These are phyloP conservation scores for Leccinellum luteum DNA, from an alignment of 768 basidiomycete genomes.

Conservation along the genomic window DNA sequence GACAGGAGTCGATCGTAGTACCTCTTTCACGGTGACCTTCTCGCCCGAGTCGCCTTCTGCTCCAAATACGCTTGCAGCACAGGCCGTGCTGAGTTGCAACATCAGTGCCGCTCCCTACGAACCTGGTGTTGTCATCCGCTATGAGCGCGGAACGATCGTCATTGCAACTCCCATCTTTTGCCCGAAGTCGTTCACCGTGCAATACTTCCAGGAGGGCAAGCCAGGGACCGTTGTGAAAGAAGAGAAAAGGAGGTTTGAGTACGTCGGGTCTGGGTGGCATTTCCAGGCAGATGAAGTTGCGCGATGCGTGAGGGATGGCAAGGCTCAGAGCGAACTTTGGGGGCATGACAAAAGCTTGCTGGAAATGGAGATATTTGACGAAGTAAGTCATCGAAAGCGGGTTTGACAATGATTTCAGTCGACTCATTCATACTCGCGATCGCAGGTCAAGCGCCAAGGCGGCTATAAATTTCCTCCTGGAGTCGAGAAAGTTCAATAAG, in stretches of 20 bases:
- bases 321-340: constrained; percentile 72
- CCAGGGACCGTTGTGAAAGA: constrained; percentile 44
- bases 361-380: constrained; percentile 84
- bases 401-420: neutral
- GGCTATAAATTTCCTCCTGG: constrained; percentile 61
- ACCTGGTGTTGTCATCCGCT: constrained; percentile 66
- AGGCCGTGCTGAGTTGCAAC: constrained; percentile 71
- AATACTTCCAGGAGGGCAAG: constrained; percentile 52
- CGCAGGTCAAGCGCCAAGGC: constrained; percentile 65
- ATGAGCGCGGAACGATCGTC: constrained; percentile 66
- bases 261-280: constrained; percentile 72
- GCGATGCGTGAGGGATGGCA: constrained; percentile 68
- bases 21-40: constrained; percentile 74
- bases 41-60: constrained; percentile 38
- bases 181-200: constrained; percentile 63
- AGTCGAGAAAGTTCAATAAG: constrained; percentile 46
- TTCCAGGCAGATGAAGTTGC: constrained; percentile 91
- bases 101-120: constrained; percentile 49
- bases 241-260: constrained; percentile 57
- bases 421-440: constrained; percentile 12
- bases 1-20: constrained; percentile 77
- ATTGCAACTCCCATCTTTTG: constrained; percentile 66
- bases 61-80: constrained; percentile 49
- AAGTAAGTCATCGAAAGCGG: constrained; percentile 42
- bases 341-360: constrained; percentile 75